These are phyloP conservation scores for Coniochaeta hoffmannii DNA, from an alignment of 2,329 filamentous ascomycete genomes.

Conservation along the genomic window DNA sequence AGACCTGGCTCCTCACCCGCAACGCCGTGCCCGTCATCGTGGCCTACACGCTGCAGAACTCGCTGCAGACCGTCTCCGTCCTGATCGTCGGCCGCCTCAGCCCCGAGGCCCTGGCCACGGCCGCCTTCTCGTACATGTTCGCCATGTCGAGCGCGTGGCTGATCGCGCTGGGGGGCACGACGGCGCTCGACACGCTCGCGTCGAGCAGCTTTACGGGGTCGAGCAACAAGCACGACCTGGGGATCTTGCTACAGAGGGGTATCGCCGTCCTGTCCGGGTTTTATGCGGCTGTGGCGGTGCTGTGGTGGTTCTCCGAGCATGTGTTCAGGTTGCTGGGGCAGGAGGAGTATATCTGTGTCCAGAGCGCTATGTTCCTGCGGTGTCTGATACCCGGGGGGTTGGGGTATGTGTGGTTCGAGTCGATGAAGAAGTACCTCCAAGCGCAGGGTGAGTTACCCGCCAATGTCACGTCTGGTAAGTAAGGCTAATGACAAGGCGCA, in stretches of 20 bases:
- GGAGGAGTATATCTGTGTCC: slow-evolving; percentile 65
- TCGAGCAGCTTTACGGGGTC: slow-evolving; percentile 78
- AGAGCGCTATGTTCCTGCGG: slow-evolving; percentile 66
- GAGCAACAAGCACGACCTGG: slow-evolving; percentile 69
- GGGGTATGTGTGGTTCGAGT: slow-evolving; percentile 83
- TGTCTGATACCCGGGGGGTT: slow-evolving; percentile 73
- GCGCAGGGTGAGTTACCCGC: slow-evolving; percentile 62
- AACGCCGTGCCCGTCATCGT: slow-evolving; percentile 72
- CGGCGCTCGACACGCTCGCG: slow-evolving; percentile 77
- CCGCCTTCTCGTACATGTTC: slow-evolving; percentile 90
- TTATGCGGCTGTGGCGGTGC: slow-evolving; percentile 62
- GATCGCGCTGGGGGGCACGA: slow-evolving; percentile 77
- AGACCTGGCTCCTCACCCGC: slow-evolving; percentile 62
- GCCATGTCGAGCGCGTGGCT: slow-evolving; percentile 86
- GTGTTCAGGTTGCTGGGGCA: slow-evolving; percentile 71
- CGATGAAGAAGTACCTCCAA: slow-evolving; percentile 80
- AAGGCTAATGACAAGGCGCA: slow-evolving; percentile 4
- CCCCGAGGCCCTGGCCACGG: slow-evolving; percentile 70
- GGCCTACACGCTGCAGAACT: slow-evolving; percentile 81
- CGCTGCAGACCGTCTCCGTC: slow-evolving; percentile 74
- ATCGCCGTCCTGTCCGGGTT: slow-evolving; percentile 65
- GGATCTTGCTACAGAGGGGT: slow-evolving; percentile 68
- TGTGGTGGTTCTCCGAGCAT: slow-evolving; percentile 70
- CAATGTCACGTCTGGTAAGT: slow-evolving; percentile 33
- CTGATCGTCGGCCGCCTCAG: slow-evolving; percentile 74